These are phyloP conservation scores for Suillus discolor DNA, from an alignment of 768 basidiomycete species.

Conservation along the genomic window DNA sequence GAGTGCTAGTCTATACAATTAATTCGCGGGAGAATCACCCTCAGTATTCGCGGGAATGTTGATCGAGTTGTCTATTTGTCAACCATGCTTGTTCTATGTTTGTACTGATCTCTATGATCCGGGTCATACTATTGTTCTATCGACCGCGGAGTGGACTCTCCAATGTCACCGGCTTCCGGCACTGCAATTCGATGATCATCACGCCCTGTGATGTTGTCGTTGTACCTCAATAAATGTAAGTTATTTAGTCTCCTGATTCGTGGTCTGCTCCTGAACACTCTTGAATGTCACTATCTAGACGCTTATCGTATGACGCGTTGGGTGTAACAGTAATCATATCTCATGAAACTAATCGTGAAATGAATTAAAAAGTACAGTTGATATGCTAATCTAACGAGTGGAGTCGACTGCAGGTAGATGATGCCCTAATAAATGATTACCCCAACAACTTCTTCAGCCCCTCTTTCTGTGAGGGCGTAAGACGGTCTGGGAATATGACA, in stretches of 20 bases:
- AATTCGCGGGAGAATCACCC: conserved; percentile 6
- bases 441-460: conserved; percentile 69
- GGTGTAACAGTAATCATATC: background rate
- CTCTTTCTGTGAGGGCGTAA: conserved; percentile 81
- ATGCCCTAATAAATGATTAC: conserved; percentile 22
- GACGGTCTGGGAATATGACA: conserved; percentile 76
- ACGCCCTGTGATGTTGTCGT: background rate
- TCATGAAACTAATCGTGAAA: background rate
- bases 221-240: background rate
- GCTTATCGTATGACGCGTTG: background rate
- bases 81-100: background rate
- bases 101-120: background rate
- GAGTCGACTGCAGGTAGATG: background rate
- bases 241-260: background rate
- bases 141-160: background rate
- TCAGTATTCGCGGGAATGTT: background rate
- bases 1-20: background rate
- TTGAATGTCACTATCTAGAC: conserved; percentile 4
- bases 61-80: background rate
- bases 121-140: background rate
- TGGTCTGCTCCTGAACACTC: background rate
- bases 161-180: background rate
- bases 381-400: conserved; percentile 9
- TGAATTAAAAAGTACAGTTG: conserved; percentile 13
- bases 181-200: background rate